Percentiles rank a stretch among this genome's conserved stretches.
phyloP scores from a whole-genome alignment of 352 stramenopile species.

The Globisporangium orthogonon region DNA sequence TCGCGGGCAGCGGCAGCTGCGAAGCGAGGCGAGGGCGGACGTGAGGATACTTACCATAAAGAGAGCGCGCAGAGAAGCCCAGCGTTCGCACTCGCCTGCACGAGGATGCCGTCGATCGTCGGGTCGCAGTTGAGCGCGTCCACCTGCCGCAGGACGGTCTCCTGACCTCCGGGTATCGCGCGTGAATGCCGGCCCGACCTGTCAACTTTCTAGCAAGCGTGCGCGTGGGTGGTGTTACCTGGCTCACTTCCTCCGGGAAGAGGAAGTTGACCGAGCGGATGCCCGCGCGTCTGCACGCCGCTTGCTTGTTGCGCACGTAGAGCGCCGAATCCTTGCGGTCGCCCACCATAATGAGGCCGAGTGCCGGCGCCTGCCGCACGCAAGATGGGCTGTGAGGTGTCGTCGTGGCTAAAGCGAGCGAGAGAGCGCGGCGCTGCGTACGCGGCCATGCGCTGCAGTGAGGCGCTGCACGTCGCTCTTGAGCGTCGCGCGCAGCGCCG shows the following conservation, averaged over 20 bases:
- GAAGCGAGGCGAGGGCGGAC: neutral
- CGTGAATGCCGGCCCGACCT: no score
- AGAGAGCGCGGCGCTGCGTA: no score
- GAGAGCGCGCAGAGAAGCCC: neutral
- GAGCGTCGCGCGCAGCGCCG: conserved; percentile 51
- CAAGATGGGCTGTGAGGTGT: neutral
- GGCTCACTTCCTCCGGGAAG: conserved; percentile 49
- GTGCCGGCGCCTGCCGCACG: conserved; percentile 72
- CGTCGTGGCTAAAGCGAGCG: neutral
- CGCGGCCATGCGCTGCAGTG: conserved; percentile 37
- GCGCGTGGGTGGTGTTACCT: no score
- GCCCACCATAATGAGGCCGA: conserved; percentile 98
- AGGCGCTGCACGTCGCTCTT: conserved; percentile 56
- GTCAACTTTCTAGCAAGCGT: no score
- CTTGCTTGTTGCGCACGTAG: conserved; percentile 99
- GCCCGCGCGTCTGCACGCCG: conserved; percentile 91
- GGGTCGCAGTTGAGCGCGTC: conserved; percentile 70
- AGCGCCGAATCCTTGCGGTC: conserved; percentile 93
- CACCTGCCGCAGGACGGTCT: conserved; percentile 56
- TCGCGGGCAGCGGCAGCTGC: conserved; percentile 89
- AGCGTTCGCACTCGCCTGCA: conserved; percentile 65
- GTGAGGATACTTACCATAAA: neutral
- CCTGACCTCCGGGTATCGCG: no score
- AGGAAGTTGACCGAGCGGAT: conserved; percentile 90
- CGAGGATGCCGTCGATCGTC: conserved; percentile 77